These are phyloP conservation scores for Sonneratia caseolaris DNA, from an alignment of 345 rosid species.

Conservation along the genomic window DNA sequence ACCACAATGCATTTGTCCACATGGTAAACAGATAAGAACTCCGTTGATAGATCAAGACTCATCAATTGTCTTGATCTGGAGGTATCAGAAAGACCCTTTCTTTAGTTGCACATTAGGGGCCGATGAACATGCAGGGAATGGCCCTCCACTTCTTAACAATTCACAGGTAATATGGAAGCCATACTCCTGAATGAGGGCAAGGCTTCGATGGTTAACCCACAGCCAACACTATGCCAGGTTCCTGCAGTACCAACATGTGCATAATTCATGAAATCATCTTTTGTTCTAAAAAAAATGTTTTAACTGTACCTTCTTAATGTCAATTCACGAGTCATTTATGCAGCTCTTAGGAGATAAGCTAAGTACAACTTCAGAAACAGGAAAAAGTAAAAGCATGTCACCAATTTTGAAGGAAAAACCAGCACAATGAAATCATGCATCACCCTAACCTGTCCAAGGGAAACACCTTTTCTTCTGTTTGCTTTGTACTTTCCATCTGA, in stretches of 20 bases:
- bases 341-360: neutral
- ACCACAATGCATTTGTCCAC: neutral
- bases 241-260: neutral
- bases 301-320: neutral
- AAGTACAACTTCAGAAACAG: neutral
- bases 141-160: neutral
- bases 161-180: neutral
- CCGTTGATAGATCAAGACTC: neutral
- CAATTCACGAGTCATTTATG: neutral
- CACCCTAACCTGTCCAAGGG: conserved; percentile 9
- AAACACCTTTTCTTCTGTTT: conserved; percentile 18
- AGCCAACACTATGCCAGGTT: neutral
- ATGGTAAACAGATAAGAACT: neutral
- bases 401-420: neutral
- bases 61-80: neutral
- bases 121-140: neutral
- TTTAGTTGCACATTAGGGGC: neutral
- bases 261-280: conserved; percentile 3
- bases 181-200: neutral
- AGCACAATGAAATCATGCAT: neutral
- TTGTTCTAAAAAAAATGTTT: neutral
- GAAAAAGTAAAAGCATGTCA: neutral
- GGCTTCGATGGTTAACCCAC: neutral
- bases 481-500: conserved; percentile 21
- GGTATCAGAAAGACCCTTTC: neutral